Conservation (phyloP, 2,329 filamentous ascomycete genomes). For the Dactylellina parvicollis region DNA sequence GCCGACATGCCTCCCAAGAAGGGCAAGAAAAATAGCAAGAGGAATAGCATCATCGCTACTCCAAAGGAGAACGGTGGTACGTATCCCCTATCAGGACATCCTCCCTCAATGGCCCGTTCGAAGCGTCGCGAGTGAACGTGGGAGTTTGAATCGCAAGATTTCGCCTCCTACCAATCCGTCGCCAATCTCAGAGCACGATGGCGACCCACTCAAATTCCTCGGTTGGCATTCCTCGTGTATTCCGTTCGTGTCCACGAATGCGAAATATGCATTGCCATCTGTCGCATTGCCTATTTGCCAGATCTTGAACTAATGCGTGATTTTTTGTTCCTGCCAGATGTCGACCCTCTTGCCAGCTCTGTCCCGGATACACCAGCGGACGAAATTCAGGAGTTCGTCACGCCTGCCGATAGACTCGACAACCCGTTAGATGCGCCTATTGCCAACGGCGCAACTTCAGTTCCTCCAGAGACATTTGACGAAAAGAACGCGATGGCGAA, state of each 20-base stretch:
- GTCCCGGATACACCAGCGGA: conserved; percentile 37
- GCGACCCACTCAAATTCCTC: conserved; percentile 34
- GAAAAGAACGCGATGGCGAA: conserved; percentile 40
- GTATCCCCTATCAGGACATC: neutral
- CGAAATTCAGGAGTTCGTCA: conserved; percentile 40
- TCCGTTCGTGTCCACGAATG: conserved; percentile 23
- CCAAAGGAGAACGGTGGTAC: conserved; percentile 50
- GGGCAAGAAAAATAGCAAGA: conserved; percentile 37
- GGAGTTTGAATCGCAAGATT: neutral
- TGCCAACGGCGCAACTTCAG: conserved; percentile 39
- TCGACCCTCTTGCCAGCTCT: conserved; percentile 38
- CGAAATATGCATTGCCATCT: conserved; percentile 53
- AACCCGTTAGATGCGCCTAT: conserved; percentile 42
- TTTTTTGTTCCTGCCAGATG: conserved; percentile 33
- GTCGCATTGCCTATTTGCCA: conserved; percentile 36
- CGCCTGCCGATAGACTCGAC: conserved; percentile 49
- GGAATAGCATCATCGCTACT: conserved; percentile 37
- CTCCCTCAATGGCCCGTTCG: neutral
- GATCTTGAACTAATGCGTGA: conserved; percentile 43
- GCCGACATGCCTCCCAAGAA: conserved; percentile 49
- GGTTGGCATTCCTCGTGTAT: conserved; percentile 4
- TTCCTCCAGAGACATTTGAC: conserved; percentile 21
- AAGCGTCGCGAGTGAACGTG: conserved; percentile 2
- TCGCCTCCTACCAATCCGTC: neutral
- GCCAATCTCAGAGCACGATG: neutral